These are phyloP conservation scores for Talaromyces ruber DNA, from an alignment of 495 filamentous ascomycete species.

Conservation along the genomic window DNA sequence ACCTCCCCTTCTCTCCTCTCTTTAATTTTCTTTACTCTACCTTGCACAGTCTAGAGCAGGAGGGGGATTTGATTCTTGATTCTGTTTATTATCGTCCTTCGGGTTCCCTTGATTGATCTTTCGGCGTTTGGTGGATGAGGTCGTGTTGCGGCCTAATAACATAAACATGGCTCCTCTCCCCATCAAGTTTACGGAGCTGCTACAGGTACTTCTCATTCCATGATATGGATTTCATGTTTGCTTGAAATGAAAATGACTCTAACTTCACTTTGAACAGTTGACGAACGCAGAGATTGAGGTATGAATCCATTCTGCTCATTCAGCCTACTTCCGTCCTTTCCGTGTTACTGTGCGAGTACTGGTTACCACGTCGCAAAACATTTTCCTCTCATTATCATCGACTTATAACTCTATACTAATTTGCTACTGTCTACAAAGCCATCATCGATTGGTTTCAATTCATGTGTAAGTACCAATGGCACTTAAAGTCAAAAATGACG, in stretches of 20 bases:
- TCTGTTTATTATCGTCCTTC: background rate
- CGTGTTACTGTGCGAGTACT: background rate
- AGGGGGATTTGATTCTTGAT: background rate
- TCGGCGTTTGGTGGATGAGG: slow-evolving; percentile 36
- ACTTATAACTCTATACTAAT: slow-evolving; percentile 28
- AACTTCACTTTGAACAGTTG: slow-evolving; percentile 40
- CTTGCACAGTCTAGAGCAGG: background rate
- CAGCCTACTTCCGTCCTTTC: slow-evolving; percentile 7
- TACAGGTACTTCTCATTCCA: slow-evolving; percentile 55
- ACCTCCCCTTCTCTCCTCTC: background rate
- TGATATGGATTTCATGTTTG: background rate
- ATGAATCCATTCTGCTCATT: slow-evolving; percentile 24
- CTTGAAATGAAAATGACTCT: slow-evolving; percentile 6
- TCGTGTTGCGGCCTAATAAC: slow-evolving; percentile 33
- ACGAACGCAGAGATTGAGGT: slow-evolving; percentile 74
- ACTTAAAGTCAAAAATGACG: slow-evolving; percentile 3
- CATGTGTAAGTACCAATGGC: slow-evolving; percentile 64
- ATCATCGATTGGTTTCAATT: slow-evolving; percentile 88
- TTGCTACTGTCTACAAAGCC: slow-evolving; percentile 36
- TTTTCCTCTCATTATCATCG: background rate
- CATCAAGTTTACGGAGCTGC: slow-evolving; percentile 91
- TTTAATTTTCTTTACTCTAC: slow-evolving; percentile 4
- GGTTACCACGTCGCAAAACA: background rate
- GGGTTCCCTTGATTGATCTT: background rate
- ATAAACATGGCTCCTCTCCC: slow-evolving; percentile 69